Base-by-base conservation (phyloP, 805 yeast genomes). In the Candida qinlingensis region DNA sequence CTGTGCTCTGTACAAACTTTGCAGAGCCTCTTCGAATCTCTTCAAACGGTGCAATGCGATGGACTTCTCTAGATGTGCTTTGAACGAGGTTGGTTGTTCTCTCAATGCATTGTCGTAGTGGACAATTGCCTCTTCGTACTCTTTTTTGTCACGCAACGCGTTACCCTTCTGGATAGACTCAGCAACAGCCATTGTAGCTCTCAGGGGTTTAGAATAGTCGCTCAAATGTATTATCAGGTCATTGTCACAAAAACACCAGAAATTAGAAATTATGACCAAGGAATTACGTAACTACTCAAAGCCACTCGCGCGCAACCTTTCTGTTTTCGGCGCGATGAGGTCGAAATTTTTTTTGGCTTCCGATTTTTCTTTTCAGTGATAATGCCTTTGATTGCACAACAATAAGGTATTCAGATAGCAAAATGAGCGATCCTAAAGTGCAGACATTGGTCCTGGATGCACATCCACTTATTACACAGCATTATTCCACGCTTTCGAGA, bases 401-500 rank as follows among this genome's bases (percentile, higher is more conserved):
- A 19, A 3, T 19, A 19, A 19, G 19, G 19, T 19, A 19, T 19
- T 19, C 19, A 11, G 28, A 25, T 13, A 46, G 10, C 19, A 46
- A 42, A 45, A 47, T 26, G 6, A 30, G 11, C 6, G 43, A 31
- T 4, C 7, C 43, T 28, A 59, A 51, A 34, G 63, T 57, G 8
- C 51, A 54, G n/a, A 46, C 58, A 1, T 72, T 95, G 48, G 87
- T 88, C 34, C 74, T 94, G 55, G 99, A 94, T 76, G 98, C 99
- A 4, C 94, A 96, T 44, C 99, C 99, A 6, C 71, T 94, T 56
- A 86, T 94, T 57, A 85, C 96, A 2, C 95, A 88, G 59, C 75
- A 94, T 5, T 87, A 87, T 10, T 75, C 90, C 3, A 77, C 83
- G 25, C 72, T 94, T 41, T 81, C 83, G 58, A 79, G 77, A 54